Conservation (phyloP, 768 basidiomycete species). For the Terana coerulea region DNA sequence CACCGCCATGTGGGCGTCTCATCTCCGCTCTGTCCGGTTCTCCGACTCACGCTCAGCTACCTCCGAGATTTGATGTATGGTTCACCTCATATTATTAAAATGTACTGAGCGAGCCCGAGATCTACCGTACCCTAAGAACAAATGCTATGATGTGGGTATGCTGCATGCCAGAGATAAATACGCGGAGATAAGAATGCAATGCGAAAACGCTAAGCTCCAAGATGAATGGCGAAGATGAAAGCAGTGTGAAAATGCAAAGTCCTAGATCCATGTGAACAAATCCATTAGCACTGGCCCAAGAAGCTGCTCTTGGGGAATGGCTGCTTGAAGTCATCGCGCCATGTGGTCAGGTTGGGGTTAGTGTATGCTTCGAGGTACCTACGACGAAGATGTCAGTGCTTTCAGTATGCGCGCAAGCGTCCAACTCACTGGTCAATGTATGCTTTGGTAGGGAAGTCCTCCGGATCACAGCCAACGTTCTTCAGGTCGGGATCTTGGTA, state of each 20-base stretch:
- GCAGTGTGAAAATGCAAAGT: background rate
- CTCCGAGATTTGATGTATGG: background rate
- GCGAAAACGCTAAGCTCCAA: constrained; percentile 1
- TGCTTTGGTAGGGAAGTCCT: constrained; percentile 63
- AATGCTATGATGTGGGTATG: constrained; percentile 8
- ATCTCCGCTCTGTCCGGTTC: background rate
- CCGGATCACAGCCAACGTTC: constrained; percentile 69
- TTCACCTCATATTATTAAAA: constrained; percentile 5
- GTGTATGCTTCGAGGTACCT: constrained; percentile 70
- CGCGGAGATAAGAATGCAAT: background rate
- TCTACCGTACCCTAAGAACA: background rate
- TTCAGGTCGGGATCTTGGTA: constrained; percentile 50
- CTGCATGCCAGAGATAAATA: background rate
- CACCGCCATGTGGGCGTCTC: background rate
- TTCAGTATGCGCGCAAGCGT: background rate
- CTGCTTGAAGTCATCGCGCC: constrained; percentile 43
- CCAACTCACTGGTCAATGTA: constrained; percentile 69
- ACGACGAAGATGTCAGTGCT: background rate
- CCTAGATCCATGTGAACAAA: background rate
- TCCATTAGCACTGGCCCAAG: constrained; percentile 38
- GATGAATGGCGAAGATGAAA: constrained; percentile 1
- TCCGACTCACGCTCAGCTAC: background rate
- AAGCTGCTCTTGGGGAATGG: constrained; percentile 50
- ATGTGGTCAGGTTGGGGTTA: constrained; percentile 56
- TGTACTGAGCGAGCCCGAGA: background rate